These are phyloP conservation scores for Xylaria bambusicola DNA, from an alignment of 495 filamentous ascomycete genomes.

Conservation along the genomic window DNA sequence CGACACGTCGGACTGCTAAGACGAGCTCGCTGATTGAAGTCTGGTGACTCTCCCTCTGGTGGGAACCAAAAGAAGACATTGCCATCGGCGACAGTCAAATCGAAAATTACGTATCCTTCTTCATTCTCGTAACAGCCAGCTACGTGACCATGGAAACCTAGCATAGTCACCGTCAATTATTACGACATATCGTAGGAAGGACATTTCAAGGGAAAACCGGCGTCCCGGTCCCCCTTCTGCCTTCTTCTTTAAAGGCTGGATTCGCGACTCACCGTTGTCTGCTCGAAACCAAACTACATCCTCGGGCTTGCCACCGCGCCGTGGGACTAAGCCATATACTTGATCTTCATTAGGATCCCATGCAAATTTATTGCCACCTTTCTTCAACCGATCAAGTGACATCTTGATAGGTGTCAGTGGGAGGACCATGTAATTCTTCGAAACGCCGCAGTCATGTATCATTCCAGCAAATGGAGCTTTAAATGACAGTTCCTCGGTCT, in stretches of 20 bases:
- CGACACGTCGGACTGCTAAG: conserved; percentile 53
- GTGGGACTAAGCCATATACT: conserved; percentile 53
- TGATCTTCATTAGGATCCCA: conserved; percentile 57
- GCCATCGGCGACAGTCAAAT: conserved; percentile 57
- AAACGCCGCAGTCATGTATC: conserved; percentile 59
- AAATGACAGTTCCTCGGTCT: conserved; percentile 50
- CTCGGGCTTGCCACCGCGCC: conserved; percentile 47
- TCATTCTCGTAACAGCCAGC: conserved; percentile 54
- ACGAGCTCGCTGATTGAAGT: conserved; percentile 33
- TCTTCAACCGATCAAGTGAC: conserved; percentile 53
- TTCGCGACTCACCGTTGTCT: conserved; percentile 44
- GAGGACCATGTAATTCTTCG: conserved; percentile 54
- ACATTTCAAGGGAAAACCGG: not conserved
- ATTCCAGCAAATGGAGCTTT: conserved; percentile 55
- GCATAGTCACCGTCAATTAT: not conserved
- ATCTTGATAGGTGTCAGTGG: conserved; percentile 54
- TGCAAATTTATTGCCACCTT: conserved; percentile 57
- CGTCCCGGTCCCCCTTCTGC: too few species aligned
- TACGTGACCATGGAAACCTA: conserved; percentile 53
- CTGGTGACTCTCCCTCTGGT: conserved; percentile 36
- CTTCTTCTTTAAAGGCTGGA: too few species aligned
- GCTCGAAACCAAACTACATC: conserved; percentile 54
- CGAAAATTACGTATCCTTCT: conserved; percentile 50
- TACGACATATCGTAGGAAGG: not conserved
- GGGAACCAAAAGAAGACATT: conserved; percentile 63